Base-by-base conservation (phyloP, 306 rosid genomes). In the Prunus mongolica region DNA sequence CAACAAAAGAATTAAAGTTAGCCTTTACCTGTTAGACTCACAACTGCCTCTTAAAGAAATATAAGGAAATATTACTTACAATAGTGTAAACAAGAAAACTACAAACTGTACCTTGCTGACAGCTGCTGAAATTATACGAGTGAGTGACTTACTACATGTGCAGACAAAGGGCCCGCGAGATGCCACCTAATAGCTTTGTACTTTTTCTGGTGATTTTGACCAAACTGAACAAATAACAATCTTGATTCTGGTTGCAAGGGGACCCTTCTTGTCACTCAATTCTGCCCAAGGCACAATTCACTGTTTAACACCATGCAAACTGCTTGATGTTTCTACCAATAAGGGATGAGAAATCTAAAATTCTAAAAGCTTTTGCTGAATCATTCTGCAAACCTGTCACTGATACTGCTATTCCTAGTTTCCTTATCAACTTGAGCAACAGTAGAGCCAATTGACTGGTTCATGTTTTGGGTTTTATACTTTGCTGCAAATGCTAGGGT, bases 401-500 rank as follows among this genome's bases (percentile, higher is more conserved):
- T 64, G 28, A 56, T 25, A 38, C n/a, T 27, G 41, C 10, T 27
- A 61, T 61, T 61, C 66, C 34, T 34, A 20, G 54, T 72, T 25
- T 44, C 67, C 28, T 49, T 72, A 72, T 72, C 65, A 34, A 56
- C 52, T 18, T 38, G 65, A 34, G 76, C 8, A 56, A 2, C 28
- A 22, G 10, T n/a, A n/a, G 76, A 56, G 57, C 65, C 54, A 38
- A 38, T 8, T 13, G 76, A 72, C 14, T 55, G 76, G 22, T 72
- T 72, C 10, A 27, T 72, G 50, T 20, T 56, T 72, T 57, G 62
- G 11, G 54, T 16, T 57, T 14, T 49, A 10, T 55, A 72, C 67
- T 72, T 57, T 38, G 91, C 86, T 15, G 97, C 97, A 85, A 92
- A 94, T 69, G 93, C 88, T 51, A 86, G 81, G 28, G 93, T 90